These are phyloP conservation scores for Corchorus capsularis DNA, from an alignment of 345 rosid species.

Conservation along the genomic window DNA sequence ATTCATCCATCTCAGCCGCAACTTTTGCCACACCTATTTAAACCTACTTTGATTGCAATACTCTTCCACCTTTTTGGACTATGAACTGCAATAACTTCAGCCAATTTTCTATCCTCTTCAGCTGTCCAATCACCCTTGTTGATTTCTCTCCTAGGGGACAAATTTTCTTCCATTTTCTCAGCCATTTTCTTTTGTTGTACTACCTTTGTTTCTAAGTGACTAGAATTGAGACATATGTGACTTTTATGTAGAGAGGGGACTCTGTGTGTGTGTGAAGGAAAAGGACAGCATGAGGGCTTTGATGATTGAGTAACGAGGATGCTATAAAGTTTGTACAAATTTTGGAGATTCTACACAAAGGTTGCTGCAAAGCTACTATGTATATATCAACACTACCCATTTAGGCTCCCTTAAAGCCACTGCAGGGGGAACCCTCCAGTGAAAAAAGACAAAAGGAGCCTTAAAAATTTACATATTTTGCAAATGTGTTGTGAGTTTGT, in stretches of 20 bases:
- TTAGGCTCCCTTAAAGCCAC: too few relatives aligned
- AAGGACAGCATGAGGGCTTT: constrained; percentile 14
- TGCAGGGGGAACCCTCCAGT: too few relatives aligned
- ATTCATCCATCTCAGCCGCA: constrained; percentile 79
- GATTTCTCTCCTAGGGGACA: constrained; percentile 24
- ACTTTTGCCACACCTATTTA: constrained; percentile 67
- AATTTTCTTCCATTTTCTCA: constrained; percentile 21
- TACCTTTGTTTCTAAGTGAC: too few relatives aligned
- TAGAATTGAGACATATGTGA: neutral
- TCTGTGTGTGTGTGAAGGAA: constrained; percentile 6
- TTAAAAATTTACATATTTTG: too few relatives aligned
- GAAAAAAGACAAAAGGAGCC: too few relatives aligned
- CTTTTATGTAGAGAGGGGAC: constrained; percentile 9
- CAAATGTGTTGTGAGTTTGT: constrained; percentile 2
- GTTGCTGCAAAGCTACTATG: too few relatives aligned
- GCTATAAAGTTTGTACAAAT: neutral
- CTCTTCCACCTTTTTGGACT: constrained; percentile 66
- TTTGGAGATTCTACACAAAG: neutral
- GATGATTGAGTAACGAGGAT: constrained; percentile 24
- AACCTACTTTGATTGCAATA: constrained; percentile 63
- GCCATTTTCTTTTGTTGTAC: too few relatives aligned
- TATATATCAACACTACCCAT: too few relatives aligned
- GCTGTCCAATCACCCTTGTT: constrained; percentile 70
- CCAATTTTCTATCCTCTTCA: constrained; percentile 60
- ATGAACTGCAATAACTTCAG: constrained; percentile 55